phyloP scores from a whole-genome alignment of 805 yeast species.

The Saturnispora halmiae region DNA sequence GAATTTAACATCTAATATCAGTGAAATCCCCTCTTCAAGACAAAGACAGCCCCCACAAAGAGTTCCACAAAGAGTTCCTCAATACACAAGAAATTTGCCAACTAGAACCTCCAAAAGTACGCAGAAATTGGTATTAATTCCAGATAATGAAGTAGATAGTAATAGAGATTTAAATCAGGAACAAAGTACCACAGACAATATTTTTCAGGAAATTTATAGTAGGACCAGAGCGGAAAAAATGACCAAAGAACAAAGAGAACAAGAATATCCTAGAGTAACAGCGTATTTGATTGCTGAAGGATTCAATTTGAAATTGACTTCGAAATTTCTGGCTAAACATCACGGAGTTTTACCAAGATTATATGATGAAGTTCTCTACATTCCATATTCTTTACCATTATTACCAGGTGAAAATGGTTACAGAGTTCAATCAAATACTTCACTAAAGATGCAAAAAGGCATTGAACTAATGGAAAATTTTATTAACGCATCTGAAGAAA shows the following conservation, averaged over 20 bases:
- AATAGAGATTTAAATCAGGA: slow-evolving; percentile 13
- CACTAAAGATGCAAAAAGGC: slow-evolving; percentile 32
- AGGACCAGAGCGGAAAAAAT: slow-evolving; percentile 43
- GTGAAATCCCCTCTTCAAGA: slow-evolving; percentile 82
- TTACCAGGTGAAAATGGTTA: slow-evolving; percentile 77
- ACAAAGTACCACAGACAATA: slow-evolving; percentile 28
- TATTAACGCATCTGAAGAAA: slow-evolving; percentile 72
- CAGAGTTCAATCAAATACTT: slow-evolving; percentile 61
- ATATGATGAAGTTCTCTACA: slow-evolving; percentile 90
- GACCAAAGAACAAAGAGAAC: slow-evolving; percentile 51
- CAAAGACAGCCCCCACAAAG: slow-evolving; percentile 23
- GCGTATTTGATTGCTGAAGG: slow-evolving; percentile 88
- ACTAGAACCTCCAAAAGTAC: slow-evolving; percentile 78
- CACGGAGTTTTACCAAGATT: slow-evolving; percentile 82
- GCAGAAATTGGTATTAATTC: slow-evolving; percentile 79
- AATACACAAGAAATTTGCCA: slow-evolving; percentile 47
- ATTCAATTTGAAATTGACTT: slow-evolving; percentile 53
- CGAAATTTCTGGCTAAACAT: slow-evolving; percentile 52
- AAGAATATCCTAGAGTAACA: slow-evolving; percentile 72
- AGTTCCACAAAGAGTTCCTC: slow-evolving; percentile 30
- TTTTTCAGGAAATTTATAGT: slow-evolving; percentile 25
- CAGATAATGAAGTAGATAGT: slow-evolving; percentile 37
- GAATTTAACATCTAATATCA: slow-evolving; percentile 62
- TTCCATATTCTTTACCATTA: slow-evolving; percentile 79
- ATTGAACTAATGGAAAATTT: slow-evolving; percentile 58